phyloP scores from a whole-genome alignment of 495 filamentous ascomycete species.

The Arthonia radiata region DNA sequence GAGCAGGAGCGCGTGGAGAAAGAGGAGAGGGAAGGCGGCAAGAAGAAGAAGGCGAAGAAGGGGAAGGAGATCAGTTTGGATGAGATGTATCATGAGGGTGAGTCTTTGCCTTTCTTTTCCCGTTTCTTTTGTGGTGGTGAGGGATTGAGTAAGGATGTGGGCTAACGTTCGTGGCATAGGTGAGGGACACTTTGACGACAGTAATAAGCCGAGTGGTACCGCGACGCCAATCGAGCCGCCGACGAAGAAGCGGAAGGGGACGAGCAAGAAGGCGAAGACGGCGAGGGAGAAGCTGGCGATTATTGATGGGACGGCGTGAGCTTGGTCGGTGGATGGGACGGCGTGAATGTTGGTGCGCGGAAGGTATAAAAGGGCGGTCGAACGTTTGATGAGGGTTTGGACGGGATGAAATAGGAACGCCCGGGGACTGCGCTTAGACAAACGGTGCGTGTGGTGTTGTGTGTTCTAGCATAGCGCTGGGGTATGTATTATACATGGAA shows the following conservation, averaged over 20 bases:
- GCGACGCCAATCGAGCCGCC: slow-evolving; percentile 46
- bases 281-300: slow-evolving; percentile 70
- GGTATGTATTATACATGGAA: too few species aligned
- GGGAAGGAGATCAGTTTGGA: slow-evolving; percentile 48
- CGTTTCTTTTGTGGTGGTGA: slow-evolving; percentile 4
- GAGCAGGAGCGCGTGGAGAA: slow-evolving; percentile 54
- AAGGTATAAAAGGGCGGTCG: too few species aligned
- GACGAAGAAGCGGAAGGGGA: slow-evolving; percentile 22
- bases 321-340: too few species aligned
- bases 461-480: too few species aligned
- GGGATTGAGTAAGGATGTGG: slow-evolving; percentile 1
- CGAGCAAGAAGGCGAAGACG: slow-evolving; percentile 71
- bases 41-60: slow-evolving; percentile 34
- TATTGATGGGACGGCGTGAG: slow-evolving; percentile 40
- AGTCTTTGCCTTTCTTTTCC: slow-evolving; percentile 13
- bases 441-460: too few species aligned
- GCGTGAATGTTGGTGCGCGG: too few species aligned
- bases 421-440: too few species aligned
- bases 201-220: slow-evolving; percentile 55
- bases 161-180: slow-evolving; percentile 22
- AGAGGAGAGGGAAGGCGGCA: slow-evolving; percentile 28
- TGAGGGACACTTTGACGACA: slow-evolving; percentile 83
- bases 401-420: too few species aligned
- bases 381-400: too few species aligned
- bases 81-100: slow-evolving; percentile 97